Percentiles rank a stretch among this genome's conserved stretches.
phyloP scores from a whole-genome alignment of 495 filamentous ascomycete species.

The Thozetella sp. region DNA sequence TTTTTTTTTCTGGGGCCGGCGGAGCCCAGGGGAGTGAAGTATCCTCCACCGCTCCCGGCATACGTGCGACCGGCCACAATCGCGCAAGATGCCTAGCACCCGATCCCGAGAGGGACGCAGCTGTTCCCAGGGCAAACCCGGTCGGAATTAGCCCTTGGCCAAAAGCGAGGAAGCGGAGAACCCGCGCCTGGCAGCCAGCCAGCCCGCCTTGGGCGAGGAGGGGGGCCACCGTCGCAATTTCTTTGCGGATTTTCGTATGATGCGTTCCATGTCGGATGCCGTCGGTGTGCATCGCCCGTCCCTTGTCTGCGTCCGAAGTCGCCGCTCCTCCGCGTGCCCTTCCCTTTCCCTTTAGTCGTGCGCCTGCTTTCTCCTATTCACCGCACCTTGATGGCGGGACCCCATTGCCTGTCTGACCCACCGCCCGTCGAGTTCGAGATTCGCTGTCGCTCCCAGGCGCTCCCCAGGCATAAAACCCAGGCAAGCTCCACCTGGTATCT shows the following conservation, averaged over 20 bases:
- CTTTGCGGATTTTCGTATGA: constrained; percentile 20
- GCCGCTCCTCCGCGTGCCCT: background rate
- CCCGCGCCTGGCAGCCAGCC: no score
- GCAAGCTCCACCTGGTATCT: background rate
- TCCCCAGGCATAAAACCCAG: background rate
- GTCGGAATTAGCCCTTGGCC: no score
- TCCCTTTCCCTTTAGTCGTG: constrained; percentile 12
- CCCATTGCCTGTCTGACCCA: background rate
- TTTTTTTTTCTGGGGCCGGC: no score
- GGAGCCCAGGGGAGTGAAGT: background rate
- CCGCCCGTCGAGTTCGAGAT: background rate
- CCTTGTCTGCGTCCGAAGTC: constrained; percentile 1
- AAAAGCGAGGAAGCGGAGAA: no score
- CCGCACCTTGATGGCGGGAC: background rate
- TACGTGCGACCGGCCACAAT: background rate
- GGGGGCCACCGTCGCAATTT: constrained; percentile 24
- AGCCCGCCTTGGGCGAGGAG: no score
- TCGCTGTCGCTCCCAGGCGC: no score
- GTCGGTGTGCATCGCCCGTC: background rate
- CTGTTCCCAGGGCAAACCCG: no score
- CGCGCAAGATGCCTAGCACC: background rate
- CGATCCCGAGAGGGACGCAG: no score
- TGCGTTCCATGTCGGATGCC: constrained; percentile 1
- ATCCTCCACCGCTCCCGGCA: background rate
- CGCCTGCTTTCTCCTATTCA: constrained; percentile 1